A percentile compares a stretch with the other conserved stretches of the same genome.
Conservation (phyloP, 176 grass and related monocot species). For the Puccinellia tenuiflora region DNA sequence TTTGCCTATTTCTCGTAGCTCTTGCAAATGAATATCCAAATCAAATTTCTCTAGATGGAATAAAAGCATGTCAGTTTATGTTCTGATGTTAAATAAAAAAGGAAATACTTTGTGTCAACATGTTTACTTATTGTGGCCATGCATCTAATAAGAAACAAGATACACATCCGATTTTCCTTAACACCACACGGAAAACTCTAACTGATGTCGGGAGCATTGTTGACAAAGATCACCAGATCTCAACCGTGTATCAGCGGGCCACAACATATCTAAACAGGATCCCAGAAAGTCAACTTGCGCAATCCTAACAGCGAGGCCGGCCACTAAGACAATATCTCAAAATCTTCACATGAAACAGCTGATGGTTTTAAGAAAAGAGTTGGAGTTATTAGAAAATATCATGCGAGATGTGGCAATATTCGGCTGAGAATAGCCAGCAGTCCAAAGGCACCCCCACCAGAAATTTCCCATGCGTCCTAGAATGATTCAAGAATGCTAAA, state of each 20-base stretch:
- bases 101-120: not conserved
- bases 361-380: not conserved
- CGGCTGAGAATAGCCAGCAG: not conserved
- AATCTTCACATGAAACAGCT: not conserved
- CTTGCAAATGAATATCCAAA: not conserved
- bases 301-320: conserved; percentile 12
- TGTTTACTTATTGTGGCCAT: not conserved
- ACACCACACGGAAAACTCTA: not conserved
- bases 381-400: not conserved
- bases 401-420: not conserved
- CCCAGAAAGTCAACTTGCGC: not conserved
- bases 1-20: not conserved
- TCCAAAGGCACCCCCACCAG: not conserved
- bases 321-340: not conserved
- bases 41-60: not conserved
- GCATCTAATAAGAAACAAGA: not conserved
- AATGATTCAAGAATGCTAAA: conserved; percentile 7
- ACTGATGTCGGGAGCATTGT: not conserved
- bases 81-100: not conserved
- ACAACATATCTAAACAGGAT: not conserved
- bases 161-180: not conserved
- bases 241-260: not conserved
- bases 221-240: conserved; percentile 2
- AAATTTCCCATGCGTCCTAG: not conserved
- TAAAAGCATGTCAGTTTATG: not conserved